Base-by-base conservation (phyloP, 1,139 yeast species). In the Sugiyamaella novakii region DNA sequence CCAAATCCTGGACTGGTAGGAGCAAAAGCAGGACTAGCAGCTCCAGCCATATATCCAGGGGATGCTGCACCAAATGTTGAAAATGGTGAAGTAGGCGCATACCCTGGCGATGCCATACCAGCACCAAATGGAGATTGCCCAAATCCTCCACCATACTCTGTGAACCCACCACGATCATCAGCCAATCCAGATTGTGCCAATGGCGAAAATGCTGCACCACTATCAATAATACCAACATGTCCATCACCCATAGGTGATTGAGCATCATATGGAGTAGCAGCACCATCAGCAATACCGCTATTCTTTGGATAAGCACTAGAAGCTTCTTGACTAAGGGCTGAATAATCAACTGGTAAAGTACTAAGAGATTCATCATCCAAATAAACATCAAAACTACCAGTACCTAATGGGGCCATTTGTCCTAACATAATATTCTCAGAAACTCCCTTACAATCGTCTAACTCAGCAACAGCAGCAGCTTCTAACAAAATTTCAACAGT, bases 361-460 rank as follows among this genome's bases (percentile, higher is more conserved):
- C 84, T 83, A 67, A 94, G 78, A 77, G 89, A 82, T 63, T 83
- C 83, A 62, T 94, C 98, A 67, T 94, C 96, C 57, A 94, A 83
- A 83, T 87, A 84, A 41, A 94, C 94, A 67, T 92, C 98, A 66
- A 94, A 94, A 1, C 96, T 85, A 65, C 99, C 99, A 2, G 99
- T 94, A 69, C 99, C 99, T 62, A 94, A 80, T 52, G 98, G 98
- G 18, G 98, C 98, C 80, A 92, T 81, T 76, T 94, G 98, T 47
- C 99, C 99, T 65, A 94, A 80, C 78, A 94, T 87, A 53, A 94
- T 96, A 66, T 92, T 94, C 69, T 94, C 98, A 39, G 98, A 92
- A 55, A 94, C 95, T 77, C 99, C 99, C 61, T 91, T 87, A 72
- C 98, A 94, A 61, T 92, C 98, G 73, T 94, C 99, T 56, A 92